Evolutionary conservation across 805 yeast genomes (phyloP), one percentile per base, ranked within the genome.

Genomic region (Metschnikowia noctiluminum): DNA sequence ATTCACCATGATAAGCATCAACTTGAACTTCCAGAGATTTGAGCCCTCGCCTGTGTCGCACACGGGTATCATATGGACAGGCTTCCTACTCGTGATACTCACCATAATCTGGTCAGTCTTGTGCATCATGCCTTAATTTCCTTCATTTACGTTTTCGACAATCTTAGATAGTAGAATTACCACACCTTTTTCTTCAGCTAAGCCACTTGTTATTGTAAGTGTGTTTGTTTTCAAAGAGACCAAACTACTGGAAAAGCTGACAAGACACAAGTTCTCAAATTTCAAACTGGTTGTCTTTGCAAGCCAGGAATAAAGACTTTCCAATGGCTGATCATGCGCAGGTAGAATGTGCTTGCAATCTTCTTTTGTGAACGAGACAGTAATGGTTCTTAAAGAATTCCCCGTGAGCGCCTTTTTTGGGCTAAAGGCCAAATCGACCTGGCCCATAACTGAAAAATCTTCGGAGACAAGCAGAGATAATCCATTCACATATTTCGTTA

Each of bases 1-100:
- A 7, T 63, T 69, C 48, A 62, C 73, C 46, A 53, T 70, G 60
- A 52, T 66, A 11, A 65, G 74, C 54, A 62, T 72, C 35, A 66
- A 65, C 52, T 56, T 73, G 38, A 62, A 59, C 47, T 62, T 63
- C 43, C 68, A 62, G 51, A 59, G 76, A 35, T 64, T 64, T 43
- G 51, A 58, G 28, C 53, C 55, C 1, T 57, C 69, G 2, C 72
- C 73, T 2, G 38, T 53, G 10, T 51, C 57, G 15, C 69, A 64
- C 47, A 40, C 58, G 9, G 48, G 57, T 28, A 48, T 63, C 37
- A 50, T 63, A 6, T 65, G 68, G 68, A 49, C 60, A 13, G 64
- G 63, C 3, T 58, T 62, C 38, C 39, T 54, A 3, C 54, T 61
- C 35, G 66, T 62, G 43, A 50, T 52, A n/a, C 44, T 48, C n/a